Evolutionary conservation across 176 grass and related monocot genomes (phyloP).

Genomic region (Metroxylon sagu): DNA sequence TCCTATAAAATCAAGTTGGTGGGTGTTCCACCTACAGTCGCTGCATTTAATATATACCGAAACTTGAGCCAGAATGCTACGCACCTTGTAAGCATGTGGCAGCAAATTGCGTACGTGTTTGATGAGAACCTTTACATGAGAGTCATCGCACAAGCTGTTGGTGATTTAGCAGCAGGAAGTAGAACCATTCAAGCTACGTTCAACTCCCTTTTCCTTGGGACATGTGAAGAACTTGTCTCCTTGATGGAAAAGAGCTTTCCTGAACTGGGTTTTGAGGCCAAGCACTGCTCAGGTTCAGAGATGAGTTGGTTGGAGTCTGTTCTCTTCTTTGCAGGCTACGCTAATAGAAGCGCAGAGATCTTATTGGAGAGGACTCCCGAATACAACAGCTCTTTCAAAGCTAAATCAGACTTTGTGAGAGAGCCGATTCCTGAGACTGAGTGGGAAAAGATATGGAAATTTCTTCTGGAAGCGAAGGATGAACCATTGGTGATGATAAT

Average conservation of each 20-base stretch:
- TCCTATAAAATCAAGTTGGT: slow-evolving; percentile 27
- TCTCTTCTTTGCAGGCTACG: background rate
- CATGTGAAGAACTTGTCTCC: background rate
- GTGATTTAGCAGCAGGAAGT: too few species aligned
- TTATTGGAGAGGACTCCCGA: background rate
- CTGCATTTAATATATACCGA: slow-evolving; percentile 9
- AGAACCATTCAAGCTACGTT: too few species aligned
- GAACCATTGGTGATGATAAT: background rate
- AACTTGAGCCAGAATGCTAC: slow-evolving; percentile 10
- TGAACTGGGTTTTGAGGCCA: background rate
- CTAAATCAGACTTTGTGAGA: slow-evolving; percentile 33
- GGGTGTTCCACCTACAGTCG: slow-evolving; percentile 17
- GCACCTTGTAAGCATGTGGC: slow-evolving; percentile 18
- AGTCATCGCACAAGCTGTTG: too few species aligned
- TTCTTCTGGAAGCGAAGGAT: background rate
- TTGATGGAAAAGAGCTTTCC: background rate
- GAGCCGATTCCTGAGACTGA: slow-evolving; percentile 8
- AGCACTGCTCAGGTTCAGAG: slow-evolving; percentile 4
- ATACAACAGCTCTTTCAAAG: slow-evolving; percentile 5
- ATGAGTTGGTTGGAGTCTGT: slow-evolving; percentile 8
- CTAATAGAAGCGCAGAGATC: background rate
- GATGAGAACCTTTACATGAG: too few species aligned
- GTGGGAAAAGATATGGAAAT: slow-evolving; percentile 26
- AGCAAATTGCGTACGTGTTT: background rate
- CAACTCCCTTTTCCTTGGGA: too few species aligned